These are phyloP conservation scores for Phytophthora pseudosyringae DNA, from an alignment of 352 stramenopile species.

Conservation along the genomic window DNA sequence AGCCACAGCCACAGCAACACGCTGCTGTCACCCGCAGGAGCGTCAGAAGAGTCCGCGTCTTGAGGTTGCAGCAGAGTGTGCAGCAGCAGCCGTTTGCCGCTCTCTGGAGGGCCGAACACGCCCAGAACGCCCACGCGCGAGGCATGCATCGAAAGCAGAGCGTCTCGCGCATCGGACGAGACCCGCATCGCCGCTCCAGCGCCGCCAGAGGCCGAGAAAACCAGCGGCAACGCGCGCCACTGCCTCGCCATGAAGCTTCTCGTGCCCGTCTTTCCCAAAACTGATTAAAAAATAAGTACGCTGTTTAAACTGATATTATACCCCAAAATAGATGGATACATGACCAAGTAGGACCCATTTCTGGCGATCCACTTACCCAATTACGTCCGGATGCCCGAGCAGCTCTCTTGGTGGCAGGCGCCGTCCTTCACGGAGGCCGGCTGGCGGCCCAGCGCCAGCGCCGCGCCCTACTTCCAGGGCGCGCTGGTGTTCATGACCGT, in stretches of 20 bases:
- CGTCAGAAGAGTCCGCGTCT: conserved; percentile 29
- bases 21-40: background rate
- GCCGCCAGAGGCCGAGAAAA: conserved; percentile 15
- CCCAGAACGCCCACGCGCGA: conserved; percentile 49
- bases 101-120: conserved; percentile 44
- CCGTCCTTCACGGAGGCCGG: conserved; percentile 64
- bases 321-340: no score
- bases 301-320: no score
- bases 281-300: no score
- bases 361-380: conserved; percentile 7
- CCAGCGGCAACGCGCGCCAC: conserved; percentile 57
- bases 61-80: conserved; percentile 45
- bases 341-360: background rate
- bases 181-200: conserved; percentile 16
- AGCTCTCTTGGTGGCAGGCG: conserved; percentile 54
- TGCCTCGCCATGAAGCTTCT: conserved; percentile 16
- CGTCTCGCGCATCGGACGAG: conserved; percentile 24
- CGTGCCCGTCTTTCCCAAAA: conserved; percentile 17
- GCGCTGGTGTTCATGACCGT: conserved; percentile 89
- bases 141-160: conserved; percentile 30
- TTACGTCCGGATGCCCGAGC: conserved; percentile 8
- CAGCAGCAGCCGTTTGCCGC: conserved; percentile 58
- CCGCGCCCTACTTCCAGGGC: conserved; percentile 74
- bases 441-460: conserved; percentile 46
- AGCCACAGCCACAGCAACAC: conserved; percentile 66